These are phyloP conservation scores for Penicillium thymicola DNA, from an alignment of 2,329 filamentous ascomycete genomes.

Conservation along the genomic window DNA sequence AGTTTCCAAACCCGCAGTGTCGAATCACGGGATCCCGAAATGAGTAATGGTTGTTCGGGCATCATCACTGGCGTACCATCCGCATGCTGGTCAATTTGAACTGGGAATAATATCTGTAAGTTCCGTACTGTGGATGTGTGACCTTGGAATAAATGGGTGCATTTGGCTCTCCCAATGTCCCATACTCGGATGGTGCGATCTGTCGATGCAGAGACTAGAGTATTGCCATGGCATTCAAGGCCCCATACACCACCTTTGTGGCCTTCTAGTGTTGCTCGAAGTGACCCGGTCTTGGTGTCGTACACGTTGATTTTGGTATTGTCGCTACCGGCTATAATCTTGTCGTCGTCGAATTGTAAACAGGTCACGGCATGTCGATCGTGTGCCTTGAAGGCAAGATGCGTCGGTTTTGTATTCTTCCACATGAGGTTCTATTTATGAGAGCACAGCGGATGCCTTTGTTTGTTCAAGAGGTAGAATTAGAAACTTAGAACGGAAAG, in stretches of 20 bases:
- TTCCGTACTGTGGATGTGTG: slow-evolving; percentile 97
- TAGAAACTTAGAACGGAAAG: no score
- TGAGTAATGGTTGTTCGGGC: slow-evolving; percentile 91
- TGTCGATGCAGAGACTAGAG: slow-evolving; percentile 95
- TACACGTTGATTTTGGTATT: slow-evolving; percentile 97
- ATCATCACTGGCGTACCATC: slow-evolving; percentile 75
- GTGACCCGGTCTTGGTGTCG: slow-evolving; percentile 87
- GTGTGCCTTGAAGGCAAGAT: slow-evolving; percentile 92
- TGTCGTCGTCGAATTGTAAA: slow-evolving; percentile 94
- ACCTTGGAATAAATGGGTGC: slow-evolving; percentile 92
- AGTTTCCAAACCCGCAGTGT: slow-evolving; percentile 95
- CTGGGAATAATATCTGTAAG: slow-evolving; percentile 87
- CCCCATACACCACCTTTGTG: slow-evolving; percentile 98
- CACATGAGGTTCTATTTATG: slow-evolving; percentile 58
- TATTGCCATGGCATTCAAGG: slow-evolving; percentile 91
- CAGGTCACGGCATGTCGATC: slow-evolving; percentile 95
- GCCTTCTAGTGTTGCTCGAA: slow-evolving; percentile 78
- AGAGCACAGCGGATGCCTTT: no score
- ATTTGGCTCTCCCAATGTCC: slow-evolving; percentile 90
- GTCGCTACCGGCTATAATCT: slow-evolving; percentile 95
- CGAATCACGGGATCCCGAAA: slow-evolving; percentile 93
- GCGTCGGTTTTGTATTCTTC: slow-evolving; percentile 73
- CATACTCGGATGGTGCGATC: slow-evolving; percentile 98
- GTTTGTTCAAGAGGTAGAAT: neutral
- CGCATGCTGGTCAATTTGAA: slow-evolving; percentile 66